Evolutionary conservation across 2,329 filamentous ascomycete species (phyloP).

Genomic region (Aureobasidium pullulans): DNA sequence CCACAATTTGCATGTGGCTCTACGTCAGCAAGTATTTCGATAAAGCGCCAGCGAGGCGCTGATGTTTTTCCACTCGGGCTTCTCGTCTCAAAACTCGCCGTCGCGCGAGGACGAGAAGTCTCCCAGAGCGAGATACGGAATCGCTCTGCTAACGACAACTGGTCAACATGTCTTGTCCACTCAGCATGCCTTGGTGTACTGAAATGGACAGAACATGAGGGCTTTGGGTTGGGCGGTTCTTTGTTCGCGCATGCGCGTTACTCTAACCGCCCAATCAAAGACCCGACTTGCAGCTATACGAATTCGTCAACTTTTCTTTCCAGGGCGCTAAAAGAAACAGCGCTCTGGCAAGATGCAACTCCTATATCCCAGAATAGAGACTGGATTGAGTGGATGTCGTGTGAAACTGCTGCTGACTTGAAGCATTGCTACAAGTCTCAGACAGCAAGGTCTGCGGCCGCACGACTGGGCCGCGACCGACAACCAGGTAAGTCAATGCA

Average conservation of each 20-base stretch:
- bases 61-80: conserved; percentile 6
- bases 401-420: conserved; percentile 33
- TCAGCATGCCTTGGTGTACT: neutral
- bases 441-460: conserved; percentile 22
- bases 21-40: conserved; percentile 5
- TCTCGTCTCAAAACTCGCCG: conserved; percentile 9
- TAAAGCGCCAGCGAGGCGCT: conserved; percentile 8
- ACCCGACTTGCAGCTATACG: conserved; percentile 9
- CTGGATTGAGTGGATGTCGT: conserved; percentile 33
- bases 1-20: neutral
- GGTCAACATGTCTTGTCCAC: neutral
- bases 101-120: conserved; percentile 6
- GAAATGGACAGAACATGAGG: conserved; percentile 4
- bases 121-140: conserved; percentile 13
- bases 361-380: conserved; percentile 34
- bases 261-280: conserved; percentile 10
- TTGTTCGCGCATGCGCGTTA: conserved; percentile 11
- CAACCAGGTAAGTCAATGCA: conserved; percentile 22
- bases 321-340: conserved; percentile 25
- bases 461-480: conserved; percentile 26
- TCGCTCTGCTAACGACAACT: conserved; percentile 12
- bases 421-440: conserved; percentile 29
- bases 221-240: conserved; percentile 6
- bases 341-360: conserved; percentile 27
- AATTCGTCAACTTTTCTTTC: conserved; percentile 7